phyloP scores from a whole-genome alignment of 2,329 filamentous ascomycete genomes.

The Calonectria montana region DNA sequence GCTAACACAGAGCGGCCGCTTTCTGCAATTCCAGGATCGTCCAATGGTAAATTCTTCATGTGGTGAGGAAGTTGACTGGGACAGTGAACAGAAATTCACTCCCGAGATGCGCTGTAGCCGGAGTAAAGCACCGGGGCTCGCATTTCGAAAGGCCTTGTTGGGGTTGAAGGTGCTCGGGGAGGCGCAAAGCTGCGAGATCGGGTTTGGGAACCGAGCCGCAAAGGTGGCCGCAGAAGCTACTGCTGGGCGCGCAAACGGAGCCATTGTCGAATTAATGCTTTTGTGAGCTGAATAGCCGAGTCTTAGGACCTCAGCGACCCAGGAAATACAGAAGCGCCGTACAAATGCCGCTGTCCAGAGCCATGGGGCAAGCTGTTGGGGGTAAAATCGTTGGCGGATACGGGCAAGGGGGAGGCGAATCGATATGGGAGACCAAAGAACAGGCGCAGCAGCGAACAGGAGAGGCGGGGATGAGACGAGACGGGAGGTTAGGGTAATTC shows the following conservation, averaged over 20 bases:
- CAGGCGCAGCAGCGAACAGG: background rate
- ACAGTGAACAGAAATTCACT: background rate
- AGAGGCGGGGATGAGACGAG: background rate
- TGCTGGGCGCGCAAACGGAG: conserved; percentile 33
- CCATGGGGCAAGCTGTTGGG: conserved; percentile 39
- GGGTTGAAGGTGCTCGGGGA: conserved; percentile 15
- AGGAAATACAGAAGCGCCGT: conserved; percentile 37
- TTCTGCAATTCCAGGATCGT: conserved; percentile 27
- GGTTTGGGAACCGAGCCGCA: conserved; percentile 34
- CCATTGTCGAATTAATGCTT: conserved; percentile 33
- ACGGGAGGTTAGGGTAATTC: background rate
- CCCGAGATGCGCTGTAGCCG: background rate
- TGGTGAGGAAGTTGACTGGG: conserved; percentile 8
- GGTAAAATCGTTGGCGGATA: conserved; percentile 21
- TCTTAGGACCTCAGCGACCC: conserved; percentile 39
- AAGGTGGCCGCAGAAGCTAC: conserved; percentile 26
- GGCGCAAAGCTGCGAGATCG: conserved; percentile 24
- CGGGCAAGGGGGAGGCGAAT: conserved; percentile 21
- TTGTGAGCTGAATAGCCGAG: conserved; percentile 17
- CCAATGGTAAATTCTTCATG: conserved; percentile 19
- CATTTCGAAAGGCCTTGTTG: background rate
- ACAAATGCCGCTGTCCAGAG: conserved; percentile 39
- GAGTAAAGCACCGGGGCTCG: conserved; percentile 8
- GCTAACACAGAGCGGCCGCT: conserved; percentile 16
- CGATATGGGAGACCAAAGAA: conserved; percentile 24